phyloP scores from a whole-genome alignment of 1,284 basidiomycete species.

The Microstroma glucosiphilum region DNA sequence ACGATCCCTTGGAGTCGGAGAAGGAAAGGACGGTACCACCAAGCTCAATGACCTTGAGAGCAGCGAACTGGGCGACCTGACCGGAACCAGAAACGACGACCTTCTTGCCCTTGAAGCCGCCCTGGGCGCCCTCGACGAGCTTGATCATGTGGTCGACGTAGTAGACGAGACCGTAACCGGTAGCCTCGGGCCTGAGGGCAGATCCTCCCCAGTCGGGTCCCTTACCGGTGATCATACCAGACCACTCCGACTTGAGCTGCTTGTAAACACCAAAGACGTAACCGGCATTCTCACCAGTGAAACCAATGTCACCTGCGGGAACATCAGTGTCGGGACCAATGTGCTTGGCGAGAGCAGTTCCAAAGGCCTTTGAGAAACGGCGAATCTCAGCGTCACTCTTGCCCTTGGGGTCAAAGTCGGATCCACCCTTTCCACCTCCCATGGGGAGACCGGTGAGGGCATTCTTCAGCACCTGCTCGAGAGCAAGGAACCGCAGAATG shows the following conservation, averaged over 20 bases:
- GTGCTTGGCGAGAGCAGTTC: slow-evolving; percentile 33
- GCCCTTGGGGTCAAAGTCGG: slow-evolving; percentile 75
- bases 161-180: slow-evolving; percentile 70
- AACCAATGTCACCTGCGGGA: slow-evolving; percentile 70
- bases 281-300: slow-evolving; percentile 56
- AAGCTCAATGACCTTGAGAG: slow-evolving; percentile 72
- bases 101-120: slow-evolving; percentile 56
- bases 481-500: slow-evolving; percentile 78
- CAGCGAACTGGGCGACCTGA: slow-evolving; percentile 71
- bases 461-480: slow-evolving; percentile 79
- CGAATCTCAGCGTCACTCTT: slow-evolving; percentile 71
- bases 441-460: slow-evolving; percentile 71
- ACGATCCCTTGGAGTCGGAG: slow-evolving; percentile 69
- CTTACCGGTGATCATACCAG: slow-evolving; percentile 72
- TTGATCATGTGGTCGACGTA: slow-evolving; percentile 64
- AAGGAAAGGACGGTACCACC: slow-evolving; percentile 69
- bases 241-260: slow-evolving; percentile 67
- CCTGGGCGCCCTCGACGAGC: slow-evolving; percentile 46
- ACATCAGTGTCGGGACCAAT: slow-evolving; percentile 64
- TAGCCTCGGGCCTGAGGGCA: slow-evolving; percentile 44
- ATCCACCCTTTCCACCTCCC: slow-evolving; percentile 61
- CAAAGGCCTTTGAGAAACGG: slow-evolving; percentile 56
- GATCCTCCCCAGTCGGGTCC: slow-evolving; percentile 62
- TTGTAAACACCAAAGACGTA: slow-evolving; percentile 56
- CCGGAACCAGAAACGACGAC: slow-evolving; percentile 67